Evolutionary conservation across 345 rosid genomes (phyloP).

Genomic region (Streptanthus diversifolius): DNA sequence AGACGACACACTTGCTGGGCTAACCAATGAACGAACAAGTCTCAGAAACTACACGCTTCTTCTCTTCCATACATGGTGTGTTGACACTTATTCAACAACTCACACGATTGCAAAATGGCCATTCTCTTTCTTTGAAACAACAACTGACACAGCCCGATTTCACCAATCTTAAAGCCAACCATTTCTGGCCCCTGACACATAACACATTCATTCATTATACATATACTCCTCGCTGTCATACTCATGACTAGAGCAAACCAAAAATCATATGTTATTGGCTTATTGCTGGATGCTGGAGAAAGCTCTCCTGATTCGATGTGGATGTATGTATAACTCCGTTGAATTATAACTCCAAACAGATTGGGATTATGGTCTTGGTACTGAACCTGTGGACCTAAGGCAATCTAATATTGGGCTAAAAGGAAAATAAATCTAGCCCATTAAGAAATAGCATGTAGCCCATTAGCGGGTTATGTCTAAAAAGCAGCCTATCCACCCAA

Average conservation of each 20-base stretch:
- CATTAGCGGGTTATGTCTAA: neutral
- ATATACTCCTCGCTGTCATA: neutral
- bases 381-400: neutral
- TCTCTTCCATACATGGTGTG: no score
- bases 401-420: neutral
- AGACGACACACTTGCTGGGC: no score
- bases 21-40: no score
- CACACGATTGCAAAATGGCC: no score
- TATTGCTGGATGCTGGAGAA: neutral
- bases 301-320: no score
- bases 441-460: constrained; percentile 4
- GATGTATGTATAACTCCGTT: no score
- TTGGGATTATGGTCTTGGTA: no score
- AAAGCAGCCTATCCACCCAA: constrained; percentile 5
- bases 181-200: no score
- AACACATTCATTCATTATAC: neutral
- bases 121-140: neutral
- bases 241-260: neutral
- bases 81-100: no score
- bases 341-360: no score
- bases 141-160: neutral
- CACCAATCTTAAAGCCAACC: neutral
- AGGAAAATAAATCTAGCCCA: neutral
- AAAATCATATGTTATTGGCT: neutral
- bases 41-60: neutral